Evolutionary conservation across 2,329 filamentous ascomycete species (phyloP), one percentile per base, ranked within the genome.

Genomic region (Fusarium keratoplasticum): DNA sequence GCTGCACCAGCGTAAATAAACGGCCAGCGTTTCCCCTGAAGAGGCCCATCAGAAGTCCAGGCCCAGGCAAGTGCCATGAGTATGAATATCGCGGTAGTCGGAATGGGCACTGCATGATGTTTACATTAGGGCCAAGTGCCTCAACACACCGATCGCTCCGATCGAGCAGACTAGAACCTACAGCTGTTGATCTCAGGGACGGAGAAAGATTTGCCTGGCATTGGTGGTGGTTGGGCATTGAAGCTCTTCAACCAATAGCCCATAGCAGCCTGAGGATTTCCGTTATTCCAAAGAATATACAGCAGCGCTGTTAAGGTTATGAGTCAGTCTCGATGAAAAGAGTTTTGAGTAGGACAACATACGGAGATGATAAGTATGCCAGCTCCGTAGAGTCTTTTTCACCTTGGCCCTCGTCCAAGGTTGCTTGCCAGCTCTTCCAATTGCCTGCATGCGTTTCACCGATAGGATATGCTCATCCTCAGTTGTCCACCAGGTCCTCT

Each of bases 231-330:
- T 1, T 73, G 35, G 5, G 18, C 44, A 29, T 74, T 74, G 63
- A 74, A 74, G 22, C 72, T 74, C 55, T 74, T 74, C 9, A 74
- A n/a, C 72, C 72, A 74, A 61, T 67, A 74, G 5, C 72, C 72
- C 72, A 74, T 74, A 16, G 64, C 70, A 8, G 44, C 38, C 18
- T 73, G 72, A 1, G 72, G 72, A 29, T 50, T 63, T 22, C 64
- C 72, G 11, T 74, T 74, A 20, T 74, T 74, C 72, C 72, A 74
- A n/a, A 74, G 44, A 31, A 74, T 40, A 10, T 74, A 74, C 2
- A 73, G 40, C 13, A 73, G 6, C 2, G 72, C 72, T 74, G 16
- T 25, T 14, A 14, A 3, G 25, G 14, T 5, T 18, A 31, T 65
- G 18, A 67, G 65, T 9, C 25, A 25, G 44, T 5, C 11, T 2